Evolutionary conservation across 177 flowering plant genomes (phyloP).

Genomic region (Vitis hybrid): DNA sequence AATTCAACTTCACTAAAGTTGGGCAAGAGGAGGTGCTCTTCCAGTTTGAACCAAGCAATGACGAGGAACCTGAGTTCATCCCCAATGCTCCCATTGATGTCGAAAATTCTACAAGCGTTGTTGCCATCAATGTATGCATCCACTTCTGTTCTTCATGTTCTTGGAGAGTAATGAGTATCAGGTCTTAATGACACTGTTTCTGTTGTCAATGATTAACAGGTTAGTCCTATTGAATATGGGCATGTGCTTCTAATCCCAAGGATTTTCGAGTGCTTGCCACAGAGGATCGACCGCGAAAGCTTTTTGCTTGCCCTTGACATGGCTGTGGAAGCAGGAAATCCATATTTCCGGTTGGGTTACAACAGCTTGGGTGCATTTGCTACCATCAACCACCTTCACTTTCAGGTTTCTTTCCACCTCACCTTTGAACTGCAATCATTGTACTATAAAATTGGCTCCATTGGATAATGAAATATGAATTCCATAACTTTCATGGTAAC

Average conservation of each 20-base stretch:
- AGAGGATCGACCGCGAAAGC: constrained; percentile 74
- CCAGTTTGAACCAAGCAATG: constrained; percentile 64
- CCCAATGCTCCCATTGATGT: constrained; percentile 57
- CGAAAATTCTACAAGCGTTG: constrained; percentile 65
- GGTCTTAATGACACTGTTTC: neutral
- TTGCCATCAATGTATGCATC: constrained; percentile 73
- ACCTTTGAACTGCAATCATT: neutral
- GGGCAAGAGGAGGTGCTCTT: constrained; percentile 90
- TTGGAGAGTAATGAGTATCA: neutral
- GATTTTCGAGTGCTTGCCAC: constrained; percentile 70
- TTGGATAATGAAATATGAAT: neutral
- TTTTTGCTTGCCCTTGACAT: constrained; percentile 71
- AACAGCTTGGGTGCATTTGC: constrained; percentile 96
- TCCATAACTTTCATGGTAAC: constrained; percentile 1
- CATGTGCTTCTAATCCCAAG: constrained; percentile 84
- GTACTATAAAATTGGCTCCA: too few species aligned
- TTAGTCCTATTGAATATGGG: constrained; percentile 89
- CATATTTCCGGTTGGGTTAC: constrained; percentile 80
- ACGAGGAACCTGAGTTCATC: constrained; percentile 47
- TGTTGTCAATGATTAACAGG: constrained; percentile 38
- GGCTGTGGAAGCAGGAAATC: constrained; percentile 76
- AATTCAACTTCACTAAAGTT: constrained; percentile 91
- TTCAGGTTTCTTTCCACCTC: constrained; percentile 51
- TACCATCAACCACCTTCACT: constrained; percentile 89
- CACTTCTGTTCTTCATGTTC: neutral